Base-by-base conservation (phyloP, 2,329 filamentous ascomycete genomes). In the Simplicillium aogashimaense region DNA sequence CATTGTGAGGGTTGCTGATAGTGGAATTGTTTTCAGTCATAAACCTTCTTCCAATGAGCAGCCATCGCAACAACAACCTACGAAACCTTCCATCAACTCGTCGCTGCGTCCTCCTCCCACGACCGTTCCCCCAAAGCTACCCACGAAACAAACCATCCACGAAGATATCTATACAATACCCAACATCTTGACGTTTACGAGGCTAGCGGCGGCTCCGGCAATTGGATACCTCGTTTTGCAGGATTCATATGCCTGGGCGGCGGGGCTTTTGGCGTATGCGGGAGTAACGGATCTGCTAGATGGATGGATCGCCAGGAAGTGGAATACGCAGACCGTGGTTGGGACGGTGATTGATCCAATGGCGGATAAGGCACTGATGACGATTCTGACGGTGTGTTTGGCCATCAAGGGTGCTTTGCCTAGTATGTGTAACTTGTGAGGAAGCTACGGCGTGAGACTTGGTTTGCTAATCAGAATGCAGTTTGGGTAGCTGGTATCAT, bases 111-210 rank as follows among this genome's bases (percentile, higher is more conserved):
- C 20, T 5, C 20, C 20, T 25, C 20, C 20, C 9, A 34, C n/a
- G 5, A 34, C 30, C 30, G 30, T 13, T 29, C 20, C 20, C 20
- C 20, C 33, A 2, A 37, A 35, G 13, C 35, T 31, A 3, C 14
- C 14, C 18, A n/a, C 41, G 3, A 35, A 31, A 5, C 35, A 41
- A 15, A 43, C 43, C 12, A 31, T 59, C 8, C 86, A 82, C 57
- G 92, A 98, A 64, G 88, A 98, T 56, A 95, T 98, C 55, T 95
- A 94, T 67, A 98, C 87, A 29, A 57, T 98, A n/a, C 92, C 92
- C 32, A 98, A 98, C 58, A 71, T 94, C 45, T 74, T 98, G 39
- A 98, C 92, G 2, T 81, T 90, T 49, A 86, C 87, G 2, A 84
- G 92, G 3, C 76, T 98, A 31, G 58, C 86, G 38, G 83, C 86